phyloP scores from a whole-genome alignment of 2,329 filamentous ascomycete genomes.

The Tolypocladium ovalisporum region DNA sequence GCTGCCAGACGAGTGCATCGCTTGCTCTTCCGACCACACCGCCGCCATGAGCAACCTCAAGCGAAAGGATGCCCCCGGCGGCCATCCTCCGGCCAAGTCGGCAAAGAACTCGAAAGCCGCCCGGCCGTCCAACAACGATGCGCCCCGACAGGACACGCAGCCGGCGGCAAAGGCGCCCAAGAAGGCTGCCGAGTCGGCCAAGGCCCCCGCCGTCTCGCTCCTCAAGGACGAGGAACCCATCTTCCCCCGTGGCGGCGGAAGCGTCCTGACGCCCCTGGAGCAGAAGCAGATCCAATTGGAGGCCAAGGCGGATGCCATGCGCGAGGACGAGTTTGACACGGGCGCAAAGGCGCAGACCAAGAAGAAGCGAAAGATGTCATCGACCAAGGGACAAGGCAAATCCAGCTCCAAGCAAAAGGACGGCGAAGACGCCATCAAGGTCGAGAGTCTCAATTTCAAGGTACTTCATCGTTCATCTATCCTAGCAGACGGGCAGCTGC shows the following conservation, averaged over 20 bases:
- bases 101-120: constrained; percentile 33
- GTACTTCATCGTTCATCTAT: constrained; percentile 33
- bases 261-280: constrained; percentile 82
- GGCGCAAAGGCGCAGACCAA: constrained; percentile 32
- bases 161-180: constrained; percentile 14
- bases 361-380: constrained; percentile 47
- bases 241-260: constrained; percentile 87
- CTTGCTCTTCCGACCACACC: constrained; percentile 9
- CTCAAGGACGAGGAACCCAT: constrained; percentile 72
- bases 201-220: constrained; percentile 29
- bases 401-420: constrained; percentile 33
- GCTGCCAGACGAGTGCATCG: neutral
- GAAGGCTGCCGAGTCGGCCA: constrained; percentile 18
- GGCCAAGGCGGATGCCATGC: constrained; percentile 82
- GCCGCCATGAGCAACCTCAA: constrained; percentile 44
- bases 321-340: constrained; percentile 62
- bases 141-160: constrained; percentile 17
- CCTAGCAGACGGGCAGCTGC: constrained; percentile 3
- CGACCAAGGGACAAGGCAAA: constrained; percentile 39
- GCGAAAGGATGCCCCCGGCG: constrained; percentile 45
- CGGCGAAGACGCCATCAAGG: constrained; percentile 51
- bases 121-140: constrained; percentile 36
- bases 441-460: constrained; percentile 86
- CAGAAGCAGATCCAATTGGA: constrained; percentile 94
- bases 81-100: constrained; percentile 36